These are phyloP conservation scores for Suillus bovinus DNA, from an alignment of 768 basidiomycete species.

Conservation along the genomic window DNA sequence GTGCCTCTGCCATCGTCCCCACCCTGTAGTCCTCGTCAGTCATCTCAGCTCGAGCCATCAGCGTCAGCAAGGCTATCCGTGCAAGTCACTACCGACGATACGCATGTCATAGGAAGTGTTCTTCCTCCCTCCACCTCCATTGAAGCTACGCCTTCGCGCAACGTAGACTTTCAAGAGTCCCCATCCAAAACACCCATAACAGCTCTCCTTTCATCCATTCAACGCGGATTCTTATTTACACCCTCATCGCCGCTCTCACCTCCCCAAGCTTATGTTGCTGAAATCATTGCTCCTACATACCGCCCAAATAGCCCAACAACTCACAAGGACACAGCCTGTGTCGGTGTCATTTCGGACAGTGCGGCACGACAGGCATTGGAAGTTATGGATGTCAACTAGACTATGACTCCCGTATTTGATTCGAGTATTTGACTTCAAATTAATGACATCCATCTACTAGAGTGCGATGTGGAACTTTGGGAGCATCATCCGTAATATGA, in stretches of 20 bases:
- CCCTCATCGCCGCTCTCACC: constrained; percentile 65
- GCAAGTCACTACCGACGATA: not conserved
- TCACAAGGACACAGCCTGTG: not conserved
- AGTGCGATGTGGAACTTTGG: not conserved
- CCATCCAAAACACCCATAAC: constrained; percentile 64
- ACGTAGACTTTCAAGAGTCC: not conserved
- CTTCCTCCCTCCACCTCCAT: not conserved
- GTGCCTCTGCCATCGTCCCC: constrained; percentile 16
- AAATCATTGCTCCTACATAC: not conserved
- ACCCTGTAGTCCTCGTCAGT: not conserved
- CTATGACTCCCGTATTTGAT: not conserved
- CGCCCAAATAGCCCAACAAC: not conserved
- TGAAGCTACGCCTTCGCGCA: not conserved
- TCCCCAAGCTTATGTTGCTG: constrained; percentile 43
- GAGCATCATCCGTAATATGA: too few species aligned
- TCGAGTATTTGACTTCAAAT: not conserved
- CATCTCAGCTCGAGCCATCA: not conserved
- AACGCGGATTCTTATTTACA: constrained; percentile 67
- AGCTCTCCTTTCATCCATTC: constrained; percentile 57
- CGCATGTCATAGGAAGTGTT: not conserved
- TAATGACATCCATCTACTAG: not conserved
- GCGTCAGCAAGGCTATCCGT: not conserved
- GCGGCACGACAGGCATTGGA: not conserved
- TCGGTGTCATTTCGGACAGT: not conserved
- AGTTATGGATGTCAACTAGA: not conserved